Evolutionary conservation across 2,329 filamentous ascomycete genomes (phyloP).

Genomic region (Colletotrichum neosansevieriae): DNA sequence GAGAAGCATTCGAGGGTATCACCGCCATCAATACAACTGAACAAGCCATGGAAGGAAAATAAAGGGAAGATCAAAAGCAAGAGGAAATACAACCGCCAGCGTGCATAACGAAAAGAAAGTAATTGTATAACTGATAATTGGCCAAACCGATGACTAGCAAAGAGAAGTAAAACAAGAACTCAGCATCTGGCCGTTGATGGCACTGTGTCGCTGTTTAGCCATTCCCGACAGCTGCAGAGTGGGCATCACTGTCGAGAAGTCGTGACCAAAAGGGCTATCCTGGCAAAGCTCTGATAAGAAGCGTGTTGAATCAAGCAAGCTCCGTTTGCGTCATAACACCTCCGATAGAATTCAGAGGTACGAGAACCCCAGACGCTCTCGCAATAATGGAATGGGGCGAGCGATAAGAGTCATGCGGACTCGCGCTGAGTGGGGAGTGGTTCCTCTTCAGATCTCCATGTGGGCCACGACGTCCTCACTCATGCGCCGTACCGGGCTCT

Average conservation of each 20-base stretch:
- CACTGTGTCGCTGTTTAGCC: conserved; percentile 9
- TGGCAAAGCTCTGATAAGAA: conserved; percentile 24
- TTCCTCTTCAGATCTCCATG: conserved; percentile 68
- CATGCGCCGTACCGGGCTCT: conserved; percentile 64
- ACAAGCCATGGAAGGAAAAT: background rate
- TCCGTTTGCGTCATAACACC: conserved; percentile 34
- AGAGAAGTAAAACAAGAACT: background rate
- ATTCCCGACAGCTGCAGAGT: conserved; percentile 7
- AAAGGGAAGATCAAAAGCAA: background rate
- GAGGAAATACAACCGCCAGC: conserved; percentile 18
- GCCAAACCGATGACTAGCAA: conserved; percentile 7
- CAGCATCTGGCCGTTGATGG: conserved; percentile 22
- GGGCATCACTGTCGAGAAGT: conserved; percentile 6
- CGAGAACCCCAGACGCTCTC: conserved; percentile 19
- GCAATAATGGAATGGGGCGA: conserved; percentile 32
- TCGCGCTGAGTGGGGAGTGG: conserved; percentile 29
- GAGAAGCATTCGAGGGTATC: conserved; percentile 39
- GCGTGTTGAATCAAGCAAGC: conserved; percentile 33
- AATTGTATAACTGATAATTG: background rate
- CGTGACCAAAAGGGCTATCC: conserved; percentile 26
- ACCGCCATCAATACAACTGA: conserved; percentile 18
- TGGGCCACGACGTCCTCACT: conserved; percentile 72
- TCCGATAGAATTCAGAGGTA: conserved; percentile 24
- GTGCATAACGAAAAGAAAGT: background rate
- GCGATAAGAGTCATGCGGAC: conserved; percentile 27